phyloP scores from a whole-genome alignment of 306 rosid genomes.

The Prosopis cineraria region DNA sequence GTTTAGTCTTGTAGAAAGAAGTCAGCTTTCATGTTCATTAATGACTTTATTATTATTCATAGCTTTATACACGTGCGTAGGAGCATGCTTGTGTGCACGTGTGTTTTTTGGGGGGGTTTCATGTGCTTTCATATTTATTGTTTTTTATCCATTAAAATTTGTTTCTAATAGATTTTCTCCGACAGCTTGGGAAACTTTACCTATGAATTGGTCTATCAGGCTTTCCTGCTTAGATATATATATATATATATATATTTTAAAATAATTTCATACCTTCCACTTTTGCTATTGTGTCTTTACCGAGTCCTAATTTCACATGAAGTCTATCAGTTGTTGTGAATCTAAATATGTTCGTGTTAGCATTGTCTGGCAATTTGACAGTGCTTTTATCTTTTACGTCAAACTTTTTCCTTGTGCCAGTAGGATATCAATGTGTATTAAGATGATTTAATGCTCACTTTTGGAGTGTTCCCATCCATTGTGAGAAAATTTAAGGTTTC shows the following conservation, averaged over 20 bases:
- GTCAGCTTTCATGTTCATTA: neutral
- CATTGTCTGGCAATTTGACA: neutral
- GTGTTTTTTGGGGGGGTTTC: neutral
- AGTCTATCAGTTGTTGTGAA: neutral
- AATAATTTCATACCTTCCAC: neutral
- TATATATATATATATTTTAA: too few relatives aligned
- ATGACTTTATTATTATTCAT: constrained; percentile 1
- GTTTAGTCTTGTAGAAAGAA: neutral
- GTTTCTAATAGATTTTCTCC: neutral
- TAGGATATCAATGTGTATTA: neutral
- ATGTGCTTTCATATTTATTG: neutral
- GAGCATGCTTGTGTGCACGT: neutral
- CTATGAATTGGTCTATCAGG: neutral
- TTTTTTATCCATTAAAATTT: neutral
- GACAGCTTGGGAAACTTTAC: neutral
- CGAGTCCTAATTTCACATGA: neutral
- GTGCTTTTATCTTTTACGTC: neutral
- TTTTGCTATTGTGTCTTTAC: neutral
- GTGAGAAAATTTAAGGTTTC: constrained; percentile 7
- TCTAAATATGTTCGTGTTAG: neutral
- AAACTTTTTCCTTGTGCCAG: neutral
- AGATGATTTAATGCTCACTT: neutral
- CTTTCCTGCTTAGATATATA: neutral
- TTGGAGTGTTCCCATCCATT: neutral
- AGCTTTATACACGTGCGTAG: too few relatives aligned